Conservation (phyloP, 2,329 filamentous ascomycete genomes). For the Diatrype stigma region DNA sequence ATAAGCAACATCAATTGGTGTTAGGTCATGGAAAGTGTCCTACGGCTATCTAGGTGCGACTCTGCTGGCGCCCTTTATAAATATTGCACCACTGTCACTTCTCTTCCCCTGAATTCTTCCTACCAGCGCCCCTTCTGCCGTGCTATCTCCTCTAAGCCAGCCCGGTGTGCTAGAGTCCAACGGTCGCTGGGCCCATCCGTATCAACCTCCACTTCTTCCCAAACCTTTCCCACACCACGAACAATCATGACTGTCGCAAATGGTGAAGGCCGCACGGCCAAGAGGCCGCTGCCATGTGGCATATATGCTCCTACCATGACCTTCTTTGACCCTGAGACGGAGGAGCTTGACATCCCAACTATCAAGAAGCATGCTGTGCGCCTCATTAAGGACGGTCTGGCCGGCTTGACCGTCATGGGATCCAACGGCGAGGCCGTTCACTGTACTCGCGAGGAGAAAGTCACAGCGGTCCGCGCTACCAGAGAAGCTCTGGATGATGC, state of each 20-base stretch:
- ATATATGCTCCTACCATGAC: constrained; percentile 90
- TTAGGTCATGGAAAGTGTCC: constrained; percentile 31
- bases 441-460: constrained; percentile 73
- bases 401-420: constrained; percentile 80
- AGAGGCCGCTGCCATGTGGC: constrained; percentile 66
- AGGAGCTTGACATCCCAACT: constrained; percentile 75
- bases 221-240: constrained; percentile 3
- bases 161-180: constrained; percentile 11
- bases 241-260: constrained; percentile 32
- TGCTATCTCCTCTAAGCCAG: constrained; percentile 3
- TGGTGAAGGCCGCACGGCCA: constrained; percentile 29
- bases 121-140: constrained; percentile 11
- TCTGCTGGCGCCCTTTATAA: constrained; percentile 26
- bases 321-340: constrained; percentile 79
- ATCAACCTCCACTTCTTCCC: constrained; percentile 1
- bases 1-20: constrained; percentile 17
- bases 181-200: constrained; percentile 4
- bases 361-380: constrained; percentile 79
- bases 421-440: constrained; percentile 90
- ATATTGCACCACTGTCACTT: constrained; percentile 16
- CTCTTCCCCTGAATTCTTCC: constrained; percentile 7
- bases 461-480: constrained; percentile 70
- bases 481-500: constrained; percentile 78
- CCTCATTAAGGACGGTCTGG: constrained; percentile 71
- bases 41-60: constrained; percentile 9